phyloP scores from a whole-genome alignment of 345 rosid species.

The Aegle marmelos region DNA sequence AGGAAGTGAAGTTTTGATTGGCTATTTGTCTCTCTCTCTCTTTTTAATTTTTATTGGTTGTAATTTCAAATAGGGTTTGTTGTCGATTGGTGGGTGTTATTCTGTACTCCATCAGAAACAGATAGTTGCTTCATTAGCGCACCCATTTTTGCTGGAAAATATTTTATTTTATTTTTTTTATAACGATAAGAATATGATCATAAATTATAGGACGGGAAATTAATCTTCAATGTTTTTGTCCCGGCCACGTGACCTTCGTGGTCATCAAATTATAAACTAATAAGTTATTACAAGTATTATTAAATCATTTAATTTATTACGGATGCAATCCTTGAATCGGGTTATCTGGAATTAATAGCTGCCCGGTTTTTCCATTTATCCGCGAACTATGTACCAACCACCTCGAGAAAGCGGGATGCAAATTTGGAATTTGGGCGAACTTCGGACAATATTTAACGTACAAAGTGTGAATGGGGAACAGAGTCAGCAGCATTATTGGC shows the following conservation, averaged over 20 bases:
- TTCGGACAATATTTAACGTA: no score
- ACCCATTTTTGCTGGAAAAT: not conserved
- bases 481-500: no score
- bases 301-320: no score
- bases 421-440: no score
- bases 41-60: no score
- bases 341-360: no score
- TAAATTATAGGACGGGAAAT: not conserved
- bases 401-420: no score
- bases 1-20: not conserved
- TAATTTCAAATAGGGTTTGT: not conserved
- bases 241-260: not conserved
- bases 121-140: not conserved
- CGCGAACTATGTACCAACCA: no score
- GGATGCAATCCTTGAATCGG: no score
- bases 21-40: not conserved
- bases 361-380: no score
- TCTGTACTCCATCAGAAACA: not conserved
- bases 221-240: not conserved
- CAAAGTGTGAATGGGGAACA: no score
- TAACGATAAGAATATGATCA: not conserved
- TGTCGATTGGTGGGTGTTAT: not conserved
- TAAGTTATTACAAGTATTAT: no score
- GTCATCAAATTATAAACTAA: not conserved
- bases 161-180: not conserved